A percentile compares a stretch with the other conserved stretches of the same genome.
These are phyloP conservation scores for Chlamydomonas reinhardtii DNA, from an alignment of 163 green algal species.

Conservation along the genomic window DNA sequence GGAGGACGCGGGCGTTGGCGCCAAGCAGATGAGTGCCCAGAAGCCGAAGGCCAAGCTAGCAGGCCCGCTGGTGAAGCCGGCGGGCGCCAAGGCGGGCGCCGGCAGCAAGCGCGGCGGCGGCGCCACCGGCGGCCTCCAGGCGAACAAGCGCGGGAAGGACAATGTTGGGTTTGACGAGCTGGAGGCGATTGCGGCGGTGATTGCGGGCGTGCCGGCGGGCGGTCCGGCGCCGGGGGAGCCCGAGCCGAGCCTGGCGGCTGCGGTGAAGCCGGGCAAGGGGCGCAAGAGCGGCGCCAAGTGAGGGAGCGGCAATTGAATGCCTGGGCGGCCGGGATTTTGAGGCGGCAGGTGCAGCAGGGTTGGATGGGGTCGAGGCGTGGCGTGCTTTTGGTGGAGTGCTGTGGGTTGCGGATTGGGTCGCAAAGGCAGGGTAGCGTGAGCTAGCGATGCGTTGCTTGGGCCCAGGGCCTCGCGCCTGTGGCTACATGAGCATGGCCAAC, in stretches of 20 bases:
- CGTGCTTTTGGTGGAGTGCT: too few relatives aligned
- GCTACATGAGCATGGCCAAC: too few relatives aligned
- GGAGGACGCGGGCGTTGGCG: neutral
- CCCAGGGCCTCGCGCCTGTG: too few relatives aligned
- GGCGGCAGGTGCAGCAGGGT: too few relatives aligned
- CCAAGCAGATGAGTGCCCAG: neutral
- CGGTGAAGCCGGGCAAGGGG: conserved; percentile 35
- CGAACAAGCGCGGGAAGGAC: conserved; percentile 29
- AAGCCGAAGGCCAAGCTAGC: neutral
- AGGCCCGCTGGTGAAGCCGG: neutral
- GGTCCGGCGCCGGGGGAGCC: neutral
- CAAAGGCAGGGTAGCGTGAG: too few relatives aligned
- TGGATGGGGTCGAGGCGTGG: neutral
- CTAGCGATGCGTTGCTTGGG: too few relatives aligned
- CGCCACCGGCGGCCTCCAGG: neutral
- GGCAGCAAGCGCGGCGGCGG: neutral
- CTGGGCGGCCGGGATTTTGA: neutral
- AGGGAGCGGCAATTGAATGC: neutral
- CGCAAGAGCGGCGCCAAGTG: conserved; percentile 6
- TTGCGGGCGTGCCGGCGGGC: conserved; percentile 11
- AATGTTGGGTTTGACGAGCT: conserved; percentile 47
- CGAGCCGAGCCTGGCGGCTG: conserved; percentile 23
- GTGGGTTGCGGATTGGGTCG: too few relatives aligned
- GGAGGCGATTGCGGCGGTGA: conserved; percentile 49
- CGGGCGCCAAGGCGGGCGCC: neutral